Evolutionary conservation across 306 rosid genomes (phyloP), one percentile per base, ranked within the genome.

Genomic region (Dryas drummondii): DNA sequence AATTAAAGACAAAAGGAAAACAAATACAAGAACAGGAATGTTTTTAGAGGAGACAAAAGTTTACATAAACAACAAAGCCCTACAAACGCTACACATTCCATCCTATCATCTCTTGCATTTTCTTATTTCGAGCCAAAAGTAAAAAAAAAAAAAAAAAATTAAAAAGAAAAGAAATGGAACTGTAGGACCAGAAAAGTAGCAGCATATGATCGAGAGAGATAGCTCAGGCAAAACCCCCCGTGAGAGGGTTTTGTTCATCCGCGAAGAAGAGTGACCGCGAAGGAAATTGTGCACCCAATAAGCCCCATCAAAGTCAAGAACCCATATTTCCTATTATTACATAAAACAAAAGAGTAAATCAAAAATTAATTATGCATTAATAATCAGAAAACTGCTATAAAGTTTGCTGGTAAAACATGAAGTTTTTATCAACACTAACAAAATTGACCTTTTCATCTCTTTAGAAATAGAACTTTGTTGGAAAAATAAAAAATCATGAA

Each of bases 281-380:
- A 79, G 2, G 98, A 93, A 65, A 90, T 82, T 2, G 94, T 87
- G 80, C 86, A 83, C 57, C 76, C 19, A 79, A 80, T 78, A 8
- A 90, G 88, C 46, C 91, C 93, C 41, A 90, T 13, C 48, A 88
- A 2, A 16, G 89, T 90, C 81, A 85, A 16, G 70, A 87, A 55
- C 9, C 66, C 84, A 47, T 71, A 85, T 45, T 65, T 73, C 86
- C 97, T 91, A 45, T 82, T 13, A 66, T 50, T 17, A 1, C 59
- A 59, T 68, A 41, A 13, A 47, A 55, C 27, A 77, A 72, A 32
- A 49, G 2, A 55, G 75, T 40, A 37, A 81, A 55, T n/a, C 2
- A 46, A 26, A 41, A 56, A 15, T 41, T 59, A 12, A 70, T 17
- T 32, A 32, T 32, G 37, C 37, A 32, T 32, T 32, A 32, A 32